Percentiles rank a stretch among this genome's conserved stretches.
Evolutionary conservation across 129 eudicot genomes (phyloP).

Genomic region (Ambrosia artemisiifolia): DNA sequence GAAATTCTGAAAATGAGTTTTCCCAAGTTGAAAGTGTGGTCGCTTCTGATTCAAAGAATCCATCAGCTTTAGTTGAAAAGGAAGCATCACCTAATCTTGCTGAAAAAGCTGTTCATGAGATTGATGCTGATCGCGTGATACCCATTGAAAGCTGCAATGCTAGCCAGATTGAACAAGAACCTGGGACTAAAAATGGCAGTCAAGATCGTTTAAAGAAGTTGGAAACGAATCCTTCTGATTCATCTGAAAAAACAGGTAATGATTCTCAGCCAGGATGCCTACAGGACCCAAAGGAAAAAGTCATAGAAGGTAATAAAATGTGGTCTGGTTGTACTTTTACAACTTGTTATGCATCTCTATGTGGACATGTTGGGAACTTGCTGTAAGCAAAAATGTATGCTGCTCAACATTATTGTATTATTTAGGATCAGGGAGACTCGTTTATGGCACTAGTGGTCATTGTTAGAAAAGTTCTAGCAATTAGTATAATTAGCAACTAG

Average conservation of each 20-base stretch:
- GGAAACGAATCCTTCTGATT: background rate
- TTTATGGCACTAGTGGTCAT: background rate
- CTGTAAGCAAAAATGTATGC: slow-evolving; percentile 3
- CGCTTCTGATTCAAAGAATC: slow-evolving; percentile 23
- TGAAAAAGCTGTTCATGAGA: slow-evolving; percentile 17
- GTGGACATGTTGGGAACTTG: slow-evolving; percentile 8
- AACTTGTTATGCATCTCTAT: slow-evolving; percentile 3
- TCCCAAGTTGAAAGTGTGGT: slow-evolving; percentile 25
- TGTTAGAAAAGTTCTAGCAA: slow-evolving; percentile 6
- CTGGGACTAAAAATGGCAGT: slow-evolving; percentile 11
- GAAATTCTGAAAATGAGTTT: slow-evolving; percentile 18
- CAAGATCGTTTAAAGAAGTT: slow-evolving; percentile 8
- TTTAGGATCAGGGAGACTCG: background rate
- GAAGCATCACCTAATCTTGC: slow-evolving; percentile 24
- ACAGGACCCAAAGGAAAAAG: slow-evolving; percentile 28
- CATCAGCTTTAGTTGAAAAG: slow-evolving; percentile 29
- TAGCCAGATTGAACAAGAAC: slow-evolving; percentile 26
- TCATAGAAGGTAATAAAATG: slow-evolving; percentile 10
- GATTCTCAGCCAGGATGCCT: slow-evolving; percentile 26
- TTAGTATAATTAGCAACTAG: background rate
- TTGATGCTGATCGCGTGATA: slow-evolving; percentile 15
- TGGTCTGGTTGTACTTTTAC: background rate
- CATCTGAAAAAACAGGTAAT: slow-evolving; percentile 9
- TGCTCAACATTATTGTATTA: background rate
- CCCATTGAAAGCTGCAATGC: slow-evolving; percentile 26